Conservation (phyloP, 768 basidiomycete genomes). For the Suillus alpinus region DNA sequence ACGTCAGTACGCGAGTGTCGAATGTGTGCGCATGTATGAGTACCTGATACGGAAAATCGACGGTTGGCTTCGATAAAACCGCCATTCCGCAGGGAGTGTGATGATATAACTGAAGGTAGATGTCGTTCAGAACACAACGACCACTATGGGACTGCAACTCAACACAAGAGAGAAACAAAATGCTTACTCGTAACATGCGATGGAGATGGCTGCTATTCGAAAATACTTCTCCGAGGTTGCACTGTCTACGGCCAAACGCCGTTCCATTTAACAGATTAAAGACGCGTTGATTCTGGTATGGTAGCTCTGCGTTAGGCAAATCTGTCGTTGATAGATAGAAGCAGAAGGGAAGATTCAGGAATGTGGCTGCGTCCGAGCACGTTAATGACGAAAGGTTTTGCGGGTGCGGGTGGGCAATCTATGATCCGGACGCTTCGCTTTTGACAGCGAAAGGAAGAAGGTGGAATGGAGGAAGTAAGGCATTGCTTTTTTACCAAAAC, state of each 20-base stretch:
- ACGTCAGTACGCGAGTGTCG: neutral
- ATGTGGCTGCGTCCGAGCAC: neutral
- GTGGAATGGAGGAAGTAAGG: neutral
- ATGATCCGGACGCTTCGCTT: neutral
- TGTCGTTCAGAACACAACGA: neutral
- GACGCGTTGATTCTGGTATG: neutral
- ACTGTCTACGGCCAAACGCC: neutral
- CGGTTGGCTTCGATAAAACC: constrained; percentile 32
- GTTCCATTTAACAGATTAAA: neutral
- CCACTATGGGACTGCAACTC: neutral
- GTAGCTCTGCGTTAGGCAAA: neutral
- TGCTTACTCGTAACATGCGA: constrained; percentile 38
- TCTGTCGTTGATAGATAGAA: neutral
- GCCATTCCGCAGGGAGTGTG: constrained; percentile 31
- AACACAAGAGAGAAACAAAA: neutral
- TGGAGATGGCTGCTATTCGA: constrained; percentile 34
- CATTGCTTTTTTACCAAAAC: neutral
- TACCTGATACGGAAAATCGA: constrained; percentile 27
- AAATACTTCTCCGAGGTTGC: constrained; percentile 27
- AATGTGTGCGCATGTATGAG: neutral
- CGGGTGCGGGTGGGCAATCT: neutral
- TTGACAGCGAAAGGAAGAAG: neutral
- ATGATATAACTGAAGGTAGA: constrained; percentile 25
- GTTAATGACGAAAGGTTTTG: neutral
- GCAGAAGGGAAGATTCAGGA: no score